These are phyloP conservation scores for Colletotrichum cuscutae DNA, from an alignment of 2,329 filamentous ascomycete species.

Conservation along the genomic window DNA sequence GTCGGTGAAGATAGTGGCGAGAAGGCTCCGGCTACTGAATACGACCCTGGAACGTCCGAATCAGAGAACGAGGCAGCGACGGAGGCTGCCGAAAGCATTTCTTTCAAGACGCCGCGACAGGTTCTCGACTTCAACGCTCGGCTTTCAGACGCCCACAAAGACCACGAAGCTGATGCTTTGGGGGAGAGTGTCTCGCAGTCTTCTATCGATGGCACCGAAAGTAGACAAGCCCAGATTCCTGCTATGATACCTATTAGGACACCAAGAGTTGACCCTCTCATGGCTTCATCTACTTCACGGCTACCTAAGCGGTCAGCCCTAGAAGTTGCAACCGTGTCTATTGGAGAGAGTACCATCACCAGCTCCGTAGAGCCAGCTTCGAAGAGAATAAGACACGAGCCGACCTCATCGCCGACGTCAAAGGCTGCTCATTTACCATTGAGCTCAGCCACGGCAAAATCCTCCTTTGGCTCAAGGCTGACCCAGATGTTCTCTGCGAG, in stretches of 20 bases:
- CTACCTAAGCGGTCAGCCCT: slow-evolving; percentile 64
- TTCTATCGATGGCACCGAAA: background rate
- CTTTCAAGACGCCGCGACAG: slow-evolving; percentile 35
- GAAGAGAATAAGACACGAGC: slow-evolving; percentile 43
- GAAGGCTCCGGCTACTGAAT: background rate
- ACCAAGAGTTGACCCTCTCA: background rate
- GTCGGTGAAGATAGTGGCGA: background rate
- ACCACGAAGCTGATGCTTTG: slow-evolving; percentile 32
- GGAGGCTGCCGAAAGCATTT: background rate
- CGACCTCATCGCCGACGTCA: background rate
- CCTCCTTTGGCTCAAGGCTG: slow-evolving; percentile 56
- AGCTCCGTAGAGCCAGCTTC: slow-evolving; percentile 70
- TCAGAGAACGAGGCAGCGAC: background rate
- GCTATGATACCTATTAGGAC: slow-evolving; percentile 16
- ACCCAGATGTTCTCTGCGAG: slow-evolving; percentile 55
- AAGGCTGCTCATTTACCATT: background rate
- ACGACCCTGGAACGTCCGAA: background rate
- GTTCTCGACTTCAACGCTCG: slow-evolving; percentile 49
- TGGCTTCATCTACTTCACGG: background rate
- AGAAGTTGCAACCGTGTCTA: slow-evolving; percentile 79
- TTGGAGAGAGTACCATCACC: slow-evolving; percentile 74
- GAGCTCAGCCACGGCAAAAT: background rate
- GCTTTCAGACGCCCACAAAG: slow-evolving; percentile 43
- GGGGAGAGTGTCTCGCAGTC: background rate
- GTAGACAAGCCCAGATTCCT: slow-evolving; percentile 37